phyloP scores from a whole-genome alignment of 768 basidiomycete genomes.

The Vararia minispora region DNA sequence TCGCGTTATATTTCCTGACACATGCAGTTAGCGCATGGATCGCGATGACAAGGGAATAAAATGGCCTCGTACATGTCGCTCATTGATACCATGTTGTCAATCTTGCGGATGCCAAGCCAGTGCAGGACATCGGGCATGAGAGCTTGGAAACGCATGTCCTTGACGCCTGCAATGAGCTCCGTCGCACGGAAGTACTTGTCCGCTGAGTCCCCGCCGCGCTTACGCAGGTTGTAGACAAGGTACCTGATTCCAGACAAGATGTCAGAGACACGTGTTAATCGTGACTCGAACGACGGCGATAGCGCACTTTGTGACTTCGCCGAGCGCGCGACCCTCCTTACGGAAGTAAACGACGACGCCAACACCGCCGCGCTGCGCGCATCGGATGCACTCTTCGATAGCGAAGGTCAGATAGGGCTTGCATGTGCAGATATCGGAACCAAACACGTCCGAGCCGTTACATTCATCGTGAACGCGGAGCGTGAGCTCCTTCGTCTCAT shows the following conservation, averaged over 20 bases:
- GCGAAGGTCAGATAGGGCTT: conserved; percentile 90
- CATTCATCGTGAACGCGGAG: conserved; percentile 93
- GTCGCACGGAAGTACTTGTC: conserved; percentile 93
- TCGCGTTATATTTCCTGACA: conserved; percentile 85
- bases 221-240: conserved; percentile 93
- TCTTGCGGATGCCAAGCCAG: conserved; percentile 87
- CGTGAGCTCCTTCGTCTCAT: conserved; percentile 71
- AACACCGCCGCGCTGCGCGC: conserved; percentile 77
- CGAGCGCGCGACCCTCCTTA: conserved; percentile 87
- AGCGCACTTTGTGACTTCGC: conserved; percentile 82
- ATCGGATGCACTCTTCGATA: conserved; percentile 85
- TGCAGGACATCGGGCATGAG: conserved; percentile 95
- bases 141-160: conserved; percentile 92
- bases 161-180: conserved; percentile 88
- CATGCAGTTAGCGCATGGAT: not conserved
- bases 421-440: conserved; percentile 87
- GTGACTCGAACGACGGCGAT: not conserved
- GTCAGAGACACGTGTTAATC: not conserved
- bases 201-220: conserved; percentile 87
- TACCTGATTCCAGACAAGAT: conserved; percentile 35
- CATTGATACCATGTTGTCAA: conserved; percentile 87
- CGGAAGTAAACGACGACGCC: conserved; percentile 92
- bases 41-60: not conserved
- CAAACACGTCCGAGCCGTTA: conserved; percentile 96
- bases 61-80: conserved; percentile 55